Conservation (phyloP, 129 eudicot genomes). For the Silybum marianum region DNA sequence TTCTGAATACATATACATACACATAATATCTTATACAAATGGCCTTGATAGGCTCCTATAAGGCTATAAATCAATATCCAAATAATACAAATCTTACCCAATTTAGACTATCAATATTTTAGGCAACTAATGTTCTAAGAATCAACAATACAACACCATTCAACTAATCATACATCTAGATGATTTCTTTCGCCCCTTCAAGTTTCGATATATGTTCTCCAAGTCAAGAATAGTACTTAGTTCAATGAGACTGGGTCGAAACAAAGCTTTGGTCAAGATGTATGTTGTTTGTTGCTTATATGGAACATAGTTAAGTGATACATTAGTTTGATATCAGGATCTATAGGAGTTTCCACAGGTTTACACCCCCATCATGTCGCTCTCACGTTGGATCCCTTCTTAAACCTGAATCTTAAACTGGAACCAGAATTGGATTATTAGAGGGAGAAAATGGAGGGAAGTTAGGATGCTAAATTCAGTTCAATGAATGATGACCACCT, state of each 20-base stretch:
- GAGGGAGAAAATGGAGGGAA: neutral
- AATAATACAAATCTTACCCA: no score
- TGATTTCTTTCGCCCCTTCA: neutral
- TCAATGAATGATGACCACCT: neutral
- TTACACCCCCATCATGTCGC: neutral
- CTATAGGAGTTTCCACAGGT: neutral
- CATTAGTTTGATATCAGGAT: neutral
- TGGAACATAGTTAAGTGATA: neutral
- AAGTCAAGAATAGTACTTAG: neutral
- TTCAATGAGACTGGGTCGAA: neutral
- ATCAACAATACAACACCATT: neutral
- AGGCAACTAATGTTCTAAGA: no score
- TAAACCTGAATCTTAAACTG: neutral
- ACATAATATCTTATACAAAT: no score
- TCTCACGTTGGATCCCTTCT: neutral
- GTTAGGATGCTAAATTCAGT: neutral
- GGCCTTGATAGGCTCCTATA: no score
- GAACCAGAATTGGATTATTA: neutral
- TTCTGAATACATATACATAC: no score
- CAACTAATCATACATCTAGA: neutral
- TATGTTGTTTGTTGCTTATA: neutral
- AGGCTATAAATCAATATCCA: no score
- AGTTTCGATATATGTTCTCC: neutral
- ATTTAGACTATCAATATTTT: no score
- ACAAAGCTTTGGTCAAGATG: neutral